These are phyloP conservation scores for Rhodotorula toruloides DNA, from an alignment of 768 basidiomycete genomes.

Conservation along the genomic window DNA sequence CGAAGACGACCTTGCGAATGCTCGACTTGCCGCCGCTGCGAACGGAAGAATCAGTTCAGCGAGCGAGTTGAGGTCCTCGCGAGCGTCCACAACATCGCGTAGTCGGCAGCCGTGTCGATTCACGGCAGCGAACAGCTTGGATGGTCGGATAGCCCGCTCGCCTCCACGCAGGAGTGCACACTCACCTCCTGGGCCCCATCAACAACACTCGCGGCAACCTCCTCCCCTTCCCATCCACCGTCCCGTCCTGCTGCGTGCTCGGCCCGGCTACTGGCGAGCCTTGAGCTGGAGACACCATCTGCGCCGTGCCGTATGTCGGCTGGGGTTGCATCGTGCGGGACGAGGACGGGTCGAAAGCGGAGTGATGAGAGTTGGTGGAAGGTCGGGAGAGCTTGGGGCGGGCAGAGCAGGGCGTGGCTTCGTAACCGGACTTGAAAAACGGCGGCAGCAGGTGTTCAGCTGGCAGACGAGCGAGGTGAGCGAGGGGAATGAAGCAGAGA, in stretches of 20 bases:
- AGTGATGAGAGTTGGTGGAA: too few species aligned
- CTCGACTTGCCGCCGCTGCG: conserved; percentile 85
- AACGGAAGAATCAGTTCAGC: too few species aligned
- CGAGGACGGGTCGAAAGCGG: neutral
- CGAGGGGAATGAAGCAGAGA: too few species aligned
- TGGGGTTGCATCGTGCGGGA: neutral
- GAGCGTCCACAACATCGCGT: too few species aligned
- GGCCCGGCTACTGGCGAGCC: neutral
- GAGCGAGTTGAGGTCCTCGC: too few species aligned
- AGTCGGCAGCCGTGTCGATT: too few species aligned
- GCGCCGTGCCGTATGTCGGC: neutral
- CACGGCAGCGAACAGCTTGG: neutral
- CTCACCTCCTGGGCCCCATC: conserved; percentile 27
- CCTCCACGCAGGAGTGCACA: too few species aligned
- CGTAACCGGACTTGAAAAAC: too few species aligned
- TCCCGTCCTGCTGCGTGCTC: neutral
- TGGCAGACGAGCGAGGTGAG: too few species aligned
- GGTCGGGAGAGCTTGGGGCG: neutral
- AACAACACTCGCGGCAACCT: conserved; percentile 27
- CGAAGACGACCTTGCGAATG: conserved; percentile 85
- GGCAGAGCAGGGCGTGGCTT: too few species aligned
- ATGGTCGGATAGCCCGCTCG: neutral
- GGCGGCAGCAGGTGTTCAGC: too few species aligned
- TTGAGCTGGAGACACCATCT: neutral
- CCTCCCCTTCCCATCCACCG: conserved; percentile 4